These are phyloP conservation scores for Suillus subluteus DNA, from an alignment of 768 basidiomycete genomes.

Conservation along the genomic window DNA sequence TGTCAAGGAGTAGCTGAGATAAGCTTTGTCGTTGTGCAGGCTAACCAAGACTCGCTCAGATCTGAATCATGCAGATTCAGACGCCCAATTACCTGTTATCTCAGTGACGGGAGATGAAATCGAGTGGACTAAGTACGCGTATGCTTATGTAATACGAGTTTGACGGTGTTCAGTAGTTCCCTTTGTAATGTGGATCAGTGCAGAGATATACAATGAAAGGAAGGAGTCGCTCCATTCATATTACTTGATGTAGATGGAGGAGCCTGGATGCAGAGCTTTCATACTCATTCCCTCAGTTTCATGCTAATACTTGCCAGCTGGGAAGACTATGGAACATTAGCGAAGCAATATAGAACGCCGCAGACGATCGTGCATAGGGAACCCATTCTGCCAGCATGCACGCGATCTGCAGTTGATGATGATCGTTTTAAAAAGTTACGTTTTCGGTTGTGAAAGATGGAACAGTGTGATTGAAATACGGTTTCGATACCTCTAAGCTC, in stretches of 20 bases:
- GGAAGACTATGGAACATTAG: background rate
- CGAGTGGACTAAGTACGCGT: constrained; percentile 7
- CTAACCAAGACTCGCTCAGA: constrained; percentile 12
- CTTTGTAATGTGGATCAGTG: background rate
- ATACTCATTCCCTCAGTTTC: background rate
- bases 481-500: background rate
- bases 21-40: constrained; percentile 1
- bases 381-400: background rate
- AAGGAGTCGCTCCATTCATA: background rate
- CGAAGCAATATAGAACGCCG: background rate
- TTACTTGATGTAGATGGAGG: background rate
- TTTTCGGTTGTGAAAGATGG: background rate
- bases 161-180: background rate
- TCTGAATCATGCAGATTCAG: constrained; percentile 17
- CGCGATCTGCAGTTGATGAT: background rate
- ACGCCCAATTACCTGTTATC: constrained; percentile 10
- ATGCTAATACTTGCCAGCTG: background rate
- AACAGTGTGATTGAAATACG: background rate
- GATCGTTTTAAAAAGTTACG: background rate
- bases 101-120: constrained; percentile 17
- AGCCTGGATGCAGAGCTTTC: background rate
- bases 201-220: background rate
- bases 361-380: background rate
- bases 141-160: constrained; percentile 32
- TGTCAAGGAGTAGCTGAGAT: background rate